Evolutionary conservation across 2,329 filamentous ascomycete species (phyloP).

Genomic region (Gaeumannomyces tritici): DNA sequence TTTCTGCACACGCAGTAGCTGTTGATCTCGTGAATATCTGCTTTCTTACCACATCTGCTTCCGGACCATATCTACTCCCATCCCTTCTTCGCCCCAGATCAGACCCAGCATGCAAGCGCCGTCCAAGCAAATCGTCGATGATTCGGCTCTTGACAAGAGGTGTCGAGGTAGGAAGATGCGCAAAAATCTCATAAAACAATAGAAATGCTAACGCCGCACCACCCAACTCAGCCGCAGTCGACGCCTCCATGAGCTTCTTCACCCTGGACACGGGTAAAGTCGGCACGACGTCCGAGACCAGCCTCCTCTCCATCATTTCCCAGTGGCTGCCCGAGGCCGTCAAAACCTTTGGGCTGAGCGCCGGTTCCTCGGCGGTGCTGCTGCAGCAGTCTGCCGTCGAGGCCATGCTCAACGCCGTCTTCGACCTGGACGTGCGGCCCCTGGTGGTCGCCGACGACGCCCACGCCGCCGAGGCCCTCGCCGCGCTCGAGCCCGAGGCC

Average conservation of each 20-base stretch:
- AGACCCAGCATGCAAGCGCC: neutral
- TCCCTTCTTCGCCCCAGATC: neutral
- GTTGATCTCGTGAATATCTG: neutral
- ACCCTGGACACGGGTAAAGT: constrained; percentile 16
- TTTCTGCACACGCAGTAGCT: neutral
- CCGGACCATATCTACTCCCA: neutral
- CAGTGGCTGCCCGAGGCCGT: constrained; percentile 13
- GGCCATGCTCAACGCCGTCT: constrained; percentile 20
- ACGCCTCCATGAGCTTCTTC: constrained; percentile 16
- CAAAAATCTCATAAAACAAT: constrained; percentile 3
- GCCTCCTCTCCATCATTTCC: constrained; percentile 16
- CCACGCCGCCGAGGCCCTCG: constrained; percentile 15
- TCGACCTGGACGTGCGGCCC: constrained; percentile 20
- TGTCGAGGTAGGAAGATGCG: constrained; percentile 1
- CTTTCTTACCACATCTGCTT: no score
- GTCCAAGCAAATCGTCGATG: neutral
- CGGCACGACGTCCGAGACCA: constrained; percentile 15
- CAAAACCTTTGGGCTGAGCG: constrained; percentile 12
- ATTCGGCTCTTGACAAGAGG: neutral
- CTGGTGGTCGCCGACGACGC: constrained; percentile 17
- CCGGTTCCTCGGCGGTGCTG: constrained; percentile 12
- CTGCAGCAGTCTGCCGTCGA: constrained; percentile 11
- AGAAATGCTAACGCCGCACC: neutral
- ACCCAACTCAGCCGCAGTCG: constrained; percentile 16
- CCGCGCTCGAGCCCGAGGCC: constrained; percentile 19